Base-by-base conservation (phyloP, 2,329 filamentous ascomycete genomes). In the Fusarium xyrophilum region DNA sequence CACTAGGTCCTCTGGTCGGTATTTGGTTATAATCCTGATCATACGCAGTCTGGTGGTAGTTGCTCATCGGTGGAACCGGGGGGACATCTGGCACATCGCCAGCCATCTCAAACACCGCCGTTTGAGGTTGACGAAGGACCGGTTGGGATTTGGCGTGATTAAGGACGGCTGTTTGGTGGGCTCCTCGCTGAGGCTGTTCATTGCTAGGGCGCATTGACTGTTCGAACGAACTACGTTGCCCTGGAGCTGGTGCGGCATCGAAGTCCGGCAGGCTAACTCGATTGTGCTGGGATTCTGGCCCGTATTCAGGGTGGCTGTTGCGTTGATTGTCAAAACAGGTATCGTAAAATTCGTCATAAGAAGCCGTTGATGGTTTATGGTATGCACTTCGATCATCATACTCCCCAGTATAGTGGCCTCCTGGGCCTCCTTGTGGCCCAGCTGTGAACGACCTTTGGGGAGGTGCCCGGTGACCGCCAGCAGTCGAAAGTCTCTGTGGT, bases 71-170 rank as follows among this genome's bases (percentile, higher is more conserved):
- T 19, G 65, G 66, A 32, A 75, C 66, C 19, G 71, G 63, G 14
- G 89, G 88, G 32, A 89, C 78, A 5, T 83, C 80, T 25, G 87
- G 87, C 23, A 83, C 82, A 70, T 92, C 89, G 28, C 81, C 84
- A 4, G 87, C 88, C 85, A 94, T 90, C 73, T 93, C 92, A 69
- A 93, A 93, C 2, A 91, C 84, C 12, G 91, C 91, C 5, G 87
- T 83, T 71, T 91, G 88, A 6, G 86, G 84, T 68, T 88, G 84
- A 36, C 86, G 83, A 60, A 91, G 79, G 73, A 91, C 86, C 32
- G 89, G 89, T 73, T 92, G 89, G 14, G 89, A 92, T 68, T 89
- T 89, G 19, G 88, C 87, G 63, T 85, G 84, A 61, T 82, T 86
- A 52, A 89, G 76, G 69, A 86, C 83, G 25, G 83, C 85, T 38